Conservation (phyloP, 495 filamentous ascomycete species). For the Podospora didyma region DNA sequence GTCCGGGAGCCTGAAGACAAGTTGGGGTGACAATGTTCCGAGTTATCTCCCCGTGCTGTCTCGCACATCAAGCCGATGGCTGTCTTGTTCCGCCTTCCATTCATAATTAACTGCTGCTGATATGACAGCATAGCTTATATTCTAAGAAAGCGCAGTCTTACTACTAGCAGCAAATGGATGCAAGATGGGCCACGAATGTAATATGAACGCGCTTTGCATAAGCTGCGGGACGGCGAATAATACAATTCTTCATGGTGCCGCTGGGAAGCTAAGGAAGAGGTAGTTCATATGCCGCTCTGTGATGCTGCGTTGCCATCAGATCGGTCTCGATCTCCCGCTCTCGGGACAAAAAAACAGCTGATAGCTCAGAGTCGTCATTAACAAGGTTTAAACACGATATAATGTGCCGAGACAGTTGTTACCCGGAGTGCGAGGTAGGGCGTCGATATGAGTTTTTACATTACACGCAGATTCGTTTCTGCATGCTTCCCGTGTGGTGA, state of each 20-base stretch:
- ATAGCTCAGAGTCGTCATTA: neutral
- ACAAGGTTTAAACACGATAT: neutral
- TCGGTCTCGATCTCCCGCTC: neutral
- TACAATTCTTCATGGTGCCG: no score
- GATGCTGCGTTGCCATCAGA: neutral
- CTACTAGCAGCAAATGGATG: no score
- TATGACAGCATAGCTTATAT: no score
- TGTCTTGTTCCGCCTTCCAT: neutral
- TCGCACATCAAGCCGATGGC: neutral
- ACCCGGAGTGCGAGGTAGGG: neutral
- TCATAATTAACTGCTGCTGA: no score
- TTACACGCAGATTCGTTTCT: no score
- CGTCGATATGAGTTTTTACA: neutral
- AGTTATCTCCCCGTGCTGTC: no score
- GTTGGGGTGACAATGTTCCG: conserved; percentile 13
- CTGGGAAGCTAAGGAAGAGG: no score
- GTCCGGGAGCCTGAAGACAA: neutral
- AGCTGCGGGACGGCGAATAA: no score
- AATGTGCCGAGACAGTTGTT: neutral
- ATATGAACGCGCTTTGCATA: no score
- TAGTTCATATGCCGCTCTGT: neutral
- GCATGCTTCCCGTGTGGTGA: neutral
- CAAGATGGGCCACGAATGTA: no score
- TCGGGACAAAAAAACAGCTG: neutral
- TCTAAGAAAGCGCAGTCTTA: no score